Base-by-base conservation (phyloP, 345 rosid genomes). In the Heritiera littoralis region DNA sequence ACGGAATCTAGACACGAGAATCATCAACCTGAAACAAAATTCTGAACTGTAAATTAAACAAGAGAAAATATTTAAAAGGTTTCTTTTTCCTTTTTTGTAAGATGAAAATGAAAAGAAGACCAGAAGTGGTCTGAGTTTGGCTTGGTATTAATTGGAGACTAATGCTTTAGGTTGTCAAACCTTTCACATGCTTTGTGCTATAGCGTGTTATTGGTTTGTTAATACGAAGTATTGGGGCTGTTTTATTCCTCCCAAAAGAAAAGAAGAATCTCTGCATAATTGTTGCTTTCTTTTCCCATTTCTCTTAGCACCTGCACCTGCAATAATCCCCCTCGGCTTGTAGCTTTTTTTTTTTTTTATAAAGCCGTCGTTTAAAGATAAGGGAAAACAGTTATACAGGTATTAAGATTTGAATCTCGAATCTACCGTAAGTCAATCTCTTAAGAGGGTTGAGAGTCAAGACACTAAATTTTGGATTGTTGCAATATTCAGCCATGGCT, bases 1-100 rank as follows among this genome's bases (percentile, higher is more conserved):
- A 65, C 49, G 59, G 82, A 71, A 81, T 73, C 77, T 67, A 76
- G 74, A 43, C 46, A 66, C 10, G 81, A 75, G 72, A 64, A 76
- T 48, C 80, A 77, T 51, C 80, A 77, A 46, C 73, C 66, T 3
- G 52, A 75, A 73, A 46, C 74, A 75, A 49, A 61, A 75, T 55
- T 64, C 66, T 51, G 51, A 76, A 51, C 20, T 71, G 82, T 82
- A 68, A 75, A 38, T 69, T 35, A 46, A 65, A 65, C 52, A 60
- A 9, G 67, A 71, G 65, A 74, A 66, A 40, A 49, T 59, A 46
- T 66, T 67, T 35, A 43, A 12, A 65, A 68, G 13, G 0, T 58
- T 20, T 58, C 20, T 59, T 20, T 2, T 9, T 9, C 14, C 0
- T 6, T 58, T 7, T 59, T 59, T 59, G 10, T 59, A 32, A 63